A percentile compares a stretch with the other conserved stretches of the same genome.
These are phyloP conservation scores for Microsporum ferrugineum DNA, from an alignment of 2,329 filamentous ascomycete species.

Conservation along the genomic window DNA sequence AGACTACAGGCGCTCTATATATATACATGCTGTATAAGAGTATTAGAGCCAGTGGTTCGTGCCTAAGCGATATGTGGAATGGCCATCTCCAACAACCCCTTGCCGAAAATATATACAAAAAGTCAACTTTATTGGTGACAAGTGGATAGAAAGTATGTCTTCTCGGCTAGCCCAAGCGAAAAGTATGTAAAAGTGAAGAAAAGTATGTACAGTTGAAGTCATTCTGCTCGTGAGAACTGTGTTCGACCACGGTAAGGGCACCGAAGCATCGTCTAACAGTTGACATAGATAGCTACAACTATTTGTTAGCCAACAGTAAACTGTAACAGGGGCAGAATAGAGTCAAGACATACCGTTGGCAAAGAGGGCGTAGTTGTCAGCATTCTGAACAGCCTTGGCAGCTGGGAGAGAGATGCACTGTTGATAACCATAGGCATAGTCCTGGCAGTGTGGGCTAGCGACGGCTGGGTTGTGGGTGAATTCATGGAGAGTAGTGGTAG, in stretches of 20 bases:
- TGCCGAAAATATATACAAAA: too few species aligned
- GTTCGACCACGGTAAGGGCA: background rate
- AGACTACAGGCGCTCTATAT: too few species aligned
- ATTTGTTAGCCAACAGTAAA: background rate
- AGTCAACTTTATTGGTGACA: background rate
- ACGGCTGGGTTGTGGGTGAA: slow-evolving; percentile 48
- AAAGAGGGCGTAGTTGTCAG: slow-evolving; percentile 50
- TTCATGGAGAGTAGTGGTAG: slow-evolving; percentile 55
- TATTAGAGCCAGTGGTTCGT: too few species aligned
- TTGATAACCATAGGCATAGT: slow-evolving; percentile 49
- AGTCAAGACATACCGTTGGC: slow-evolving; percentile 34
- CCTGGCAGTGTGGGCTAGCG: slow-evolving; percentile 45
- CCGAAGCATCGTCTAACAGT: background rate
- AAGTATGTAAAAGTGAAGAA: background rate
- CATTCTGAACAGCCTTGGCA: slow-evolving; percentile 47
- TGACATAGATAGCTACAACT: slow-evolving; percentile 1
- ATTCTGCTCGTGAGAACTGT: background rate
- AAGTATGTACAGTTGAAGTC: background rate
- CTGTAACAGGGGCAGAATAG: background rate
- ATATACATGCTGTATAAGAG: too few species aligned
- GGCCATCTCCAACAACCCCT: too few species aligned
- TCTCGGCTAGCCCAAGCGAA: background rate
- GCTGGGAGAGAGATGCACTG: slow-evolving; percentile 37
- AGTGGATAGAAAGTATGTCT: background rate
- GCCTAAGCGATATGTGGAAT: too few species aligned